A percentile compares a stretch with the other conserved stretches of the same genome.
phyloP scores from a whole-genome alignment of 495 filamentous ascomycete genomes.

The Monascus purpureus region DNA sequence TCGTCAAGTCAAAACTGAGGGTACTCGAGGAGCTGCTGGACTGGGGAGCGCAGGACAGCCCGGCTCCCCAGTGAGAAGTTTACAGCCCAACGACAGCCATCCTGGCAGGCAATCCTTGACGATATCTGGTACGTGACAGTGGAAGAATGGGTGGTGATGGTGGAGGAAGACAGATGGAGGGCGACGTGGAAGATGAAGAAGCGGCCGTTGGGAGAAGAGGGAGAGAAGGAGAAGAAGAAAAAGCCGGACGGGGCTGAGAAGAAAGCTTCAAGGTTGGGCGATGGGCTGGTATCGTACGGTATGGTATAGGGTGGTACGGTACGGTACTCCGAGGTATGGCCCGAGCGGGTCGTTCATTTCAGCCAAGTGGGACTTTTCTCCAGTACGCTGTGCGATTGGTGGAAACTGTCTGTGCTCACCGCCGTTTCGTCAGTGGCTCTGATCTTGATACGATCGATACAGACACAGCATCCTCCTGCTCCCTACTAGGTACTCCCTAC shows the following conservation, averaged over 20 bases:
- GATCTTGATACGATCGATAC: too few relatives aligned
- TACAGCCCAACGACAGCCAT: constrained; percentile 91
- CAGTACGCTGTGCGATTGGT: too few relatives aligned
- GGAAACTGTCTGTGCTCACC: too few relatives aligned
- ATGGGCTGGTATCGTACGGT: too few relatives aligned
- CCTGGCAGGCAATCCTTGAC: constrained; percentile 71
- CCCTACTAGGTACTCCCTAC: too few relatives aligned
- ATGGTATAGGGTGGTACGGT: too few relatives aligned
- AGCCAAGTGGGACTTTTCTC: constrained; percentile 23
- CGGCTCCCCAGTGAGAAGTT: constrained; percentile 70
- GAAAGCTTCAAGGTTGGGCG: constrained; percentile 20
- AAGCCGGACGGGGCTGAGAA: constrained; percentile 13
- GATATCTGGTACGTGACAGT: constrained; percentile 39
- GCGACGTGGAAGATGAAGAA: constrained; percentile 15
- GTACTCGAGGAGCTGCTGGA: constrained; percentile 65
- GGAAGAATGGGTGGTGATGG: constrained; percentile 18
- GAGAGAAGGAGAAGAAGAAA: constrained; percentile 11
- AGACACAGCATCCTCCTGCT: too few relatives aligned
- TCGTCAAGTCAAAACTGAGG: constrained; percentile 63
- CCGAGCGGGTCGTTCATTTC: too few relatives aligned
- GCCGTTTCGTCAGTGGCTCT: too few relatives aligned
- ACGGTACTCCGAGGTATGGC: neutral
- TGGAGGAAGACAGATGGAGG: constrained; percentile 14
- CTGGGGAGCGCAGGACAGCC: constrained; percentile 62
- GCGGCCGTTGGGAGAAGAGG: constrained; percentile 7